phyloP scores from a whole-genome alignment of 2,329 filamentous ascomycete species.

The Trichophyton schoenleinii region DNA sequence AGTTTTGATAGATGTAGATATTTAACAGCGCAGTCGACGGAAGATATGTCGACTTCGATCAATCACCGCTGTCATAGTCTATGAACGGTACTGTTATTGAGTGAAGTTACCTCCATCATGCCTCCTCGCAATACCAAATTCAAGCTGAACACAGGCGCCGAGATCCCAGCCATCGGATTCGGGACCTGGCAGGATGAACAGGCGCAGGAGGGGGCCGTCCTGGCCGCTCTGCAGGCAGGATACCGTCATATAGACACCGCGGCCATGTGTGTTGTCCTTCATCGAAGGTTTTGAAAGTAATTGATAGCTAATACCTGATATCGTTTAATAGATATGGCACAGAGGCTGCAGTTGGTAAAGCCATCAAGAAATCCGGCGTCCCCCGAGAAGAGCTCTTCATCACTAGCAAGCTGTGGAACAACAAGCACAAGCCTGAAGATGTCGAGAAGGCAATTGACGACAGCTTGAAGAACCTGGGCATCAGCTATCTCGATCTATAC shows the following conservation, averaged over 20 bases:
- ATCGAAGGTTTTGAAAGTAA: neutral
- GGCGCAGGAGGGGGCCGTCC: slow-evolving; percentile 36
- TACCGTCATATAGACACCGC: slow-evolving; percentile 46
- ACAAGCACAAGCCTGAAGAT: slow-evolving; percentile 48
- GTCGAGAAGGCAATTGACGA: slow-evolving; percentile 49
- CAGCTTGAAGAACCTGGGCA: slow-evolving; percentile 49
- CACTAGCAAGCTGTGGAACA: slow-evolving; percentile 57
- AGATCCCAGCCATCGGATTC: slow-evolving; percentile 39
- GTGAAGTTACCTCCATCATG: neutral
- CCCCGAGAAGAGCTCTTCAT: slow-evolving; percentile 54
- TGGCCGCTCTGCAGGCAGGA: slow-evolving; percentile 38
- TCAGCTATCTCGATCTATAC: slow-evolving; percentile 58
- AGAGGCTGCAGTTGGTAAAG: slow-evolving; percentile 53
- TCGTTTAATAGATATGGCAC: slow-evolving; percentile 42
- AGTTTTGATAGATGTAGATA: neutral
- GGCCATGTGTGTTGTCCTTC: slow-evolving; percentile 24
- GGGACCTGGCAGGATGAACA: slow-evolving; percentile 44
- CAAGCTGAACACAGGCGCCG: slow-evolving; percentile 37
- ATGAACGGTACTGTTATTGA: neutral
- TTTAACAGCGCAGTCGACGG: neutral
- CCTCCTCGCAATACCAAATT: slow-evolving; percentile 22
- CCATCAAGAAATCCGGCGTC: slow-evolving; percentile 51
- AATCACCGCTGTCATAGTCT: neutral
- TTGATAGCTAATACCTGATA: neutral
- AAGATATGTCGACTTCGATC: neutral